A percentile compares a stretch with the other conserved stretches of the same genome.
Conservation (phyloP, 495 filamentous ascomycete genomes). For the Rostrohypoxylon terebratum region DNA sequence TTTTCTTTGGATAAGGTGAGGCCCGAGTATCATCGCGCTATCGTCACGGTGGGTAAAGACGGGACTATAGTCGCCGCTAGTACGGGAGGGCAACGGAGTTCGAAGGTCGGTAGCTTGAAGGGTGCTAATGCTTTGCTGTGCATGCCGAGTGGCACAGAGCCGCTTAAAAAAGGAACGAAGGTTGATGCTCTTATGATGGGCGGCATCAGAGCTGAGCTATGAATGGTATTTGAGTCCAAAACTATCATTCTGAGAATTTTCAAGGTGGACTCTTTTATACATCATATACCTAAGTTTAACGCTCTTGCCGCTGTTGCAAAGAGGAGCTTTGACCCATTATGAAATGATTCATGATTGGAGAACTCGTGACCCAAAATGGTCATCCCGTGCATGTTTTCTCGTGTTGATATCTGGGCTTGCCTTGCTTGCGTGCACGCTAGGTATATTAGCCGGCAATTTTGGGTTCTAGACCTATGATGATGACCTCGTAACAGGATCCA, state of each 20-base stretch:
- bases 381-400: conserved; percentile 8
- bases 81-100: conserved; percentile 91
- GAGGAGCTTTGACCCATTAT: not conserved
- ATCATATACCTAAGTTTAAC: not conserved
- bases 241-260: not conserved
- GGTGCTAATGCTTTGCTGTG: conserved; percentile 88
- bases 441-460: conserved; percentile 30
- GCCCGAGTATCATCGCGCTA: conserved; percentile 87
- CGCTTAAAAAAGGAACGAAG: conserved; percentile 57
- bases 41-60: conserved; percentile 66
- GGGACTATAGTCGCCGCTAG: conserved; percentile 81
- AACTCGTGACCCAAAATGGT: not conserved
- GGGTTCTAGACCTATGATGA: conserved; percentile 3
- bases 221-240: not conserved
- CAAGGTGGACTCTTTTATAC: not conserved
- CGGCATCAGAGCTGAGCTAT: conserved; percentile 46
- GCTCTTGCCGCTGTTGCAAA: not conserved
- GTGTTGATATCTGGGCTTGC: conserved; percentile 25
- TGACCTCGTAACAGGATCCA: not conserved
- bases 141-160: conserved; percentile 67
- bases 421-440: conserved; percentile 14
- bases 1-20: conserved; percentile 77
- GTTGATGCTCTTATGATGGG: conserved; percentile 61
- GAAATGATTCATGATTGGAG: not conserved
- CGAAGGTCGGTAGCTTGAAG: conserved; percentile 85